Conservation (phyloP, 805 yeast genomes). For the Teunomyces aglyptinius region DNA sequence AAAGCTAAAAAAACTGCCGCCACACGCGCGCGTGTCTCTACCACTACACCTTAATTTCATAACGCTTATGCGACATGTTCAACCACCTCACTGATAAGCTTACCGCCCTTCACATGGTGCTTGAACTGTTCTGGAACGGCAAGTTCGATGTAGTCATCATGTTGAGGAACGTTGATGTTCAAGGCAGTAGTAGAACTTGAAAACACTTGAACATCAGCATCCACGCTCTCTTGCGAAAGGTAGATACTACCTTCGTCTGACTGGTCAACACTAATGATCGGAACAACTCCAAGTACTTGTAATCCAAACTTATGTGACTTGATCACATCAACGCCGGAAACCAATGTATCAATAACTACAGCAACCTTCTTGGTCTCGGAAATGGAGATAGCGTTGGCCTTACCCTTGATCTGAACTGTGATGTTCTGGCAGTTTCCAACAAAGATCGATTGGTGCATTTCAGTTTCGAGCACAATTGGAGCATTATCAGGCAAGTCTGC, state of each 20-base stretch:
- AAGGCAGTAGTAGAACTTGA: constrained; percentile 83
- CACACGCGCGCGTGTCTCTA: background rate
- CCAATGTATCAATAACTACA: constrained; percentile 76
- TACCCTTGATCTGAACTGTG: constrained; percentile 83
- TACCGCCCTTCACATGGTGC: constrained; percentile 64
- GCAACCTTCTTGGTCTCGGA: constrained; percentile 72
- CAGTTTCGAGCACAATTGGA: constrained; percentile 69
- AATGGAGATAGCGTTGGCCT: constrained; percentile 83
- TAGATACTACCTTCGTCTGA: constrained; percentile 83
- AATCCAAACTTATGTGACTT: constrained; percentile 78
- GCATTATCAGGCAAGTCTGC: constrained; percentile 44
- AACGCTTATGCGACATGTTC: constrained; percentile 68
- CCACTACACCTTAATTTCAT: too few relatives aligned
- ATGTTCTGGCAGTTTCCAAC: constrained; percentile 76
- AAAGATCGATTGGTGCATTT: constrained; percentile 83
- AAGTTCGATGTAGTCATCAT: constrained; percentile 71
- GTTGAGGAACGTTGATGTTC: constrained; percentile 78
- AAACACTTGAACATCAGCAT: constrained; percentile 62
- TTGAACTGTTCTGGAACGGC: constrained; percentile 91
- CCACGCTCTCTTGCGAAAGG: constrained; percentile 67
- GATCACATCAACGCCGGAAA: constrained; percentile 85
- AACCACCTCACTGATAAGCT: constrained; percentile 67
- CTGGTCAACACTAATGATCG: constrained; percentile 84
- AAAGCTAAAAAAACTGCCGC: background rate
- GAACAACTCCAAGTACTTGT: constrained; percentile 79